Evolutionary conservation across 2,329 filamentous ascomycete genomes (phyloP), one percentile per base, ranked within the genome.

Genomic region (Polytolypa hystricis): DNA sequence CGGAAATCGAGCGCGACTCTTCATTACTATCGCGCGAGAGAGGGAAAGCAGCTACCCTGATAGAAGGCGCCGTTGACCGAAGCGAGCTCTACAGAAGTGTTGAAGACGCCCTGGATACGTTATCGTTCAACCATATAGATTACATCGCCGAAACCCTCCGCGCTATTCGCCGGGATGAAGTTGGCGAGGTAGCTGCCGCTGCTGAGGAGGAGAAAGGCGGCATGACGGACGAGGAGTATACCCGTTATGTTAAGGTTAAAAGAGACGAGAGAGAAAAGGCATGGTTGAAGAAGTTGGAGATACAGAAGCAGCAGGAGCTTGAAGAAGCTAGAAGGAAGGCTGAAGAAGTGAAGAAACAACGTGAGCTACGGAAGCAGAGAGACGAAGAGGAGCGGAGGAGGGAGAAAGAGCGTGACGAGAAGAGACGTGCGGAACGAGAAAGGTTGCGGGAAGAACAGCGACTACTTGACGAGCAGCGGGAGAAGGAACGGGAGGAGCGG

Each of bases 61-160:
- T 80, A 19, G 73, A 79, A 55, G 76, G 76, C 38, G 73, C 73
- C 2, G 75, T 74, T 7, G 75, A 79, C 44, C 68, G 76, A 37
- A 74, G 69, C 42, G 71, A 76, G 41, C 67, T 79, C 35, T 80
- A 79, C 49, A 69, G 69, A 41, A 68, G 62, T 44, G 72, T 74
- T 15, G 71, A 74, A 48, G 57, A 58, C 5, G 65, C 70, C 10
- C 62, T 80, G 31, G 68, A 74, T 46, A 54, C 54, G 4, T 60
- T 77, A 45, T 66, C 77, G 33, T 63, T 69, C 33, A 60, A 69
- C 40, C 65, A 74, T 42, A 57, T 79, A 25, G 62, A 64, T 2
- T 59, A 66, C 28, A 73, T 77, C 20, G 60, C 76, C 39, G 55
- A 61, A 4, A 66, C 68, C 8, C 61, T 78, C 41, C 62, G 76